phyloP scores from a whole-genome alignment of 2,329 filamentous ascomycete genomes.

The Dactylellina cionopaga region DNA sequence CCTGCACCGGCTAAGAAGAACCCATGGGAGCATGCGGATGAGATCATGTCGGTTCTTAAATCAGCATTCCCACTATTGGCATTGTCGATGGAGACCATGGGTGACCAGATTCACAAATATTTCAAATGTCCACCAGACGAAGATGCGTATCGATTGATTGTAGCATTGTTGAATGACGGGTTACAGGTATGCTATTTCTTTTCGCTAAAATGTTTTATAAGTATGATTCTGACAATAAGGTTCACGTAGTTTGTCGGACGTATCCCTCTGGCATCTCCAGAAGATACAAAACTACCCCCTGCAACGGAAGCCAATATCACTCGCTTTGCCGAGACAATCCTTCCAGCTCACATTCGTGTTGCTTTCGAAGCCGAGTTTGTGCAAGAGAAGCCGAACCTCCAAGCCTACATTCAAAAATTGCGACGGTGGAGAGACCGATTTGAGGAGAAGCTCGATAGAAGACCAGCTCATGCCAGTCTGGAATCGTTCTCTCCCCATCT shows the following conservation, averaged over 20 bases:
- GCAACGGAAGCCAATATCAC: constrained; percentile 97
- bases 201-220: not conserved
- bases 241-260: constrained; percentile 55
- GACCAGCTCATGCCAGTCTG: constrained; percentile 76
- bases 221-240: not conserved
- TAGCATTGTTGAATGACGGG: constrained; percentile 95
- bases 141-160: constrained; percentile 95
- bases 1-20: constrained; percentile 69
- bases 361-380: constrained; percentile 99
- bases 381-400: constrained; percentile 92
- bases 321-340: constrained; percentile 92
- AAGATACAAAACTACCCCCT: constrained; percentile 86
- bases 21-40: constrained; percentile 95
- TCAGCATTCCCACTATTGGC: constrained; percentile 96
- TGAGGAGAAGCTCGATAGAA: constrained; percentile 93
- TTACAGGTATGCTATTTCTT: constrained; percentile 64
- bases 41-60: constrained; percentile 94
- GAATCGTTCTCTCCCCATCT: constrained; percentile 89
- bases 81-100: constrained; percentile 99
- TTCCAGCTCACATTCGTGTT: constrained; percentile 92
- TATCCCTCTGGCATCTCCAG: constrained; percentile 62
- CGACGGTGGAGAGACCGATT: constrained; percentile 97
- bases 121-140: constrained; percentile 99
- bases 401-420: constrained; percentile 96
- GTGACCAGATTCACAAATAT: constrained; percentile 97